Base-by-base conservation (phyloP, 2,329 filamentous ascomycete genomes). In the Aspergillus sojae region DNA sequence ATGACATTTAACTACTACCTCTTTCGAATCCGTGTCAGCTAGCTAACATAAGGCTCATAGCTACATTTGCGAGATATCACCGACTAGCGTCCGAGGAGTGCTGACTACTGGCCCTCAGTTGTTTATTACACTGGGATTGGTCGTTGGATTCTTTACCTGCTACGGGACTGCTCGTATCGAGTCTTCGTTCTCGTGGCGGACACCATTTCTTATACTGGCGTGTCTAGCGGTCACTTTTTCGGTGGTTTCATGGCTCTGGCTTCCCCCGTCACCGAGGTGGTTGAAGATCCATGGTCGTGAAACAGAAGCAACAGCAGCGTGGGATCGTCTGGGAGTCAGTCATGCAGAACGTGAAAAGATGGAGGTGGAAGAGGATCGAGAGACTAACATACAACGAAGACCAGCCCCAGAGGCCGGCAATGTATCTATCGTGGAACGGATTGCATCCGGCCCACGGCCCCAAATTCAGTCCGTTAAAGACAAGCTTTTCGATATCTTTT, bases 61-160 rank as follows among this genome's bases (percentile, higher is more conserved):
- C 7, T 70, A 89, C 65, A 85, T 89, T 30, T 85, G 84, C 62
- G 88, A 90, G 71, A 86, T 89, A 19, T 84, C 86, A 1, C 87
- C 86, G 0, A 76, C 81, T 1, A 75, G 74, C 4, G 73, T 77
- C 4, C 76, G 87, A 32, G 87, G 86, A 0, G 76, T 80, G 0
- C 70, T 89, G 2, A 81, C 83, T 0, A 82, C 83, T 0, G 72
- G 84, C 4, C 84, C 85, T 0, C 86, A 89, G 65, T 77, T 88
- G 56, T 70, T 86, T 52, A 80, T 80, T 3, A 83, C 82, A 0
- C 56, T 82, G 1, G 86, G 84, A 0, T 72, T 89, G 2, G 82
- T 83, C 11, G 54, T 79, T 0, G 88, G 87, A 0, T 89, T 86
- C 66, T 89, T 90, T 67, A 82, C 80, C 11, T 88, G 85, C 72